A percentile compares a stretch with the other conserved stretches of the same genome.
Evolutionary conservation across 1,284 basidiomycete genomes (phyloP).

Genomic region (Pyrrhoderma lamaoense): DNA sequence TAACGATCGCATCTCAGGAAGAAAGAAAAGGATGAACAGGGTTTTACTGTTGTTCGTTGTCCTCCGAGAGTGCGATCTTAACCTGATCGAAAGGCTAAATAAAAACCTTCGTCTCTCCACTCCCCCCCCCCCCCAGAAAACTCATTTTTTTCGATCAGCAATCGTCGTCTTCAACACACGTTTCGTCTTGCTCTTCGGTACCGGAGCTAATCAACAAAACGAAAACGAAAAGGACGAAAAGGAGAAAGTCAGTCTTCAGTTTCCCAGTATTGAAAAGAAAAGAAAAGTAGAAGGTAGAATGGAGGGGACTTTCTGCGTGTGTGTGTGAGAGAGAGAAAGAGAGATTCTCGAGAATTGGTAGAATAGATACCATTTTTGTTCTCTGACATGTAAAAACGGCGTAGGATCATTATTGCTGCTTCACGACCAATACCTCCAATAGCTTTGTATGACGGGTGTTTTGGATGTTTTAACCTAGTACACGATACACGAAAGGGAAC

Average conservation of each 20-base stretch:
- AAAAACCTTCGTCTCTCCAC: too few relatives aligned
- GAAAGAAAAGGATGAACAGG: too few relatives aligned
- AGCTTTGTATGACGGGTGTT: constrained; percentile 71
- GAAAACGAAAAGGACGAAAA: not conserved
- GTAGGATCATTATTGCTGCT: constrained; percentile 91
- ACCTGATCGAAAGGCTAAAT: too few relatives aligned
- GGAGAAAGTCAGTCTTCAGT: not conserved
- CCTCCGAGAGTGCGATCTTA: too few relatives aligned
- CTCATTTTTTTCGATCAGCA: constrained; percentile 19
- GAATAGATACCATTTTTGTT: constrained; percentile 75
- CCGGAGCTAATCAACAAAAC: constrained; percentile 47
- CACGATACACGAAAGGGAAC: not conserved
- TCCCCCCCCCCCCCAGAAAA: too few relatives aligned
- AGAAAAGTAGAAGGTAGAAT: too few relatives aligned
- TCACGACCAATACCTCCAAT: constrained; percentile 81
- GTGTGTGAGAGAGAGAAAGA: not conserved
- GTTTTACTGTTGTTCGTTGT: too few relatives aligned
- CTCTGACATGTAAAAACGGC: constrained; percentile 93
- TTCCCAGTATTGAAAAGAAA: too few relatives aligned
- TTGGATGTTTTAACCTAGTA: constrained; percentile 55
- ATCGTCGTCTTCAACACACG: constrained; percentile 73
- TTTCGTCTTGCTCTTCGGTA: constrained; percentile 67
- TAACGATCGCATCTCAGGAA: too few relatives aligned
- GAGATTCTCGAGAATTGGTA: not conserved
- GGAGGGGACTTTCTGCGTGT: not conserved